phyloP scores from a whole-genome alignment of 2,329 filamentous ascomycete species.

The Bipolaris cookei region DNA sequence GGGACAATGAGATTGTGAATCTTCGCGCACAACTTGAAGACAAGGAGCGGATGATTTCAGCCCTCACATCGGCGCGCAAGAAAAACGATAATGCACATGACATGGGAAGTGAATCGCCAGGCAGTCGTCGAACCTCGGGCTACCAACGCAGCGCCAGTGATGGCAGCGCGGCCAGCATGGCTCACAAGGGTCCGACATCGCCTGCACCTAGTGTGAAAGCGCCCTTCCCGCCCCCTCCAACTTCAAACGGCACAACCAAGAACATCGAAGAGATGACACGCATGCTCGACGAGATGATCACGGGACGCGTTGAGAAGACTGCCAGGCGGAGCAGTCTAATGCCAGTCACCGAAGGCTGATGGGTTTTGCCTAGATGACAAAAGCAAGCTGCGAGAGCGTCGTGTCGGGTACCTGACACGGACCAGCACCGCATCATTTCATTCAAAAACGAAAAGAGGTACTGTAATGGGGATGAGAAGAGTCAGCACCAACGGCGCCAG shows the following conservation, averaged over 20 bases:
- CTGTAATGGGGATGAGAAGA: conserved; percentile 34
- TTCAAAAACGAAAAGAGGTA: conserved; percentile 22
- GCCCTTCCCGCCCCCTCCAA: conserved; percentile 22
- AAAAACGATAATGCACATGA: conserved; percentile 82
- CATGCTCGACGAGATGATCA: conserved; percentile 96
- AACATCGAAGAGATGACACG: conserved; percentile 91
- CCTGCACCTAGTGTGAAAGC: conserved; percentile 21
- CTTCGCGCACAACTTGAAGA: conserved; percentile 89
- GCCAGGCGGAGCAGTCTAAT: conserved; percentile 51
- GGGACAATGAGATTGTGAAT: conserved; percentile 90
- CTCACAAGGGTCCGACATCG: conserved; percentile 35
- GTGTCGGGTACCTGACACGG: conserved; percentile 4
- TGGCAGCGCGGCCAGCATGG: conserved; percentile 39
- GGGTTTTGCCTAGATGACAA: conserved; percentile 10
- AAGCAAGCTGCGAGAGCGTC: conserved; percentile 10
- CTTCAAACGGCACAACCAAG: conserved; percentile 53
- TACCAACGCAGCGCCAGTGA: conserved; percentile 40
- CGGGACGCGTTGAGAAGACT: conserved; percentile 73
- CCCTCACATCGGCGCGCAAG: conserved; percentile 81
- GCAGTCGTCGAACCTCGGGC: conserved; percentile 45
- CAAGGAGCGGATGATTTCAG: conserved; percentile 91
- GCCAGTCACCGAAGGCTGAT: conserved; percentile 28
- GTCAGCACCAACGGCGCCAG: conserved; percentile 18
- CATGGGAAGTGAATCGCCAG: conserved; percentile 45
- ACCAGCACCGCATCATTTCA: conserved; percentile 10